These are phyloP conservation scores for Solanum ossicruentum DNA, from an alignment of 257 asterid genomes.

Conservation along the genomic window DNA sequence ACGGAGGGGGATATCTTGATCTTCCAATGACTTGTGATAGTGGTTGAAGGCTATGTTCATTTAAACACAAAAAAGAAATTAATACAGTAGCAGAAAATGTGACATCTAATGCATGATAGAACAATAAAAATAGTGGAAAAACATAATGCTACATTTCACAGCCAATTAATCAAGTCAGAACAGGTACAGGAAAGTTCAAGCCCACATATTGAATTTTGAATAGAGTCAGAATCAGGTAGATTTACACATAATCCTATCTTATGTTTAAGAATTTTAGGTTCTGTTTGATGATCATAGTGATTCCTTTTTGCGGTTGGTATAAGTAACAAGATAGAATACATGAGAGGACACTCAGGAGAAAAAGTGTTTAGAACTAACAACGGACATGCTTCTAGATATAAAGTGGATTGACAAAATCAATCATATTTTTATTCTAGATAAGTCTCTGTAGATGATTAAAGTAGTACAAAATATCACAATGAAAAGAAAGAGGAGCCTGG, in stretches of 20 bases:
- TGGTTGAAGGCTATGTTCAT: conserved; percentile 17
- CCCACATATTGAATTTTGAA: conserved; percentile 21
- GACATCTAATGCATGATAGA: background rate
- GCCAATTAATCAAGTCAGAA: background rate
- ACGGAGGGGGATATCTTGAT: conserved; percentile 20
- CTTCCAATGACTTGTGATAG: background rate
- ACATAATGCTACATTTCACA: background rate
- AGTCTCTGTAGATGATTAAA: too few relatives aligned
- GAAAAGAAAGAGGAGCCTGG: too few relatives aligned
- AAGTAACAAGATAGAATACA: conserved; percentile 1
- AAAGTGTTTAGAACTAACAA: background rate
- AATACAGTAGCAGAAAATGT: conserved; percentile 3
- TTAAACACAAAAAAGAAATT: conserved; percentile 4
- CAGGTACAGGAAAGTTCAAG: background rate
- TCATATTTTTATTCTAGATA: too few relatives aligned
- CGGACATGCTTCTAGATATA: too few relatives aligned
- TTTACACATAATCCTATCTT: conserved; percentile 11
- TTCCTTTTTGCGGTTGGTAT: conserved; percentile 41
- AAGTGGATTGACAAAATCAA: too few relatives aligned
- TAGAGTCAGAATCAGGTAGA: conserved; percentile 4
- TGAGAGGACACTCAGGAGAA: background rate
- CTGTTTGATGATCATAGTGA: conserved; percentile 19
- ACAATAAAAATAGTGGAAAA: background rate
- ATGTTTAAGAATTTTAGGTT: conserved; percentile 32
- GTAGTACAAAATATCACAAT: too few relatives aligned